A percentile compares a stretch with the other conserved stretches of the same genome.
Evolutionary conservation across 2,329 filamentous ascomycete species (phyloP).

Genomic region (Claviceps pusilla): DNA sequence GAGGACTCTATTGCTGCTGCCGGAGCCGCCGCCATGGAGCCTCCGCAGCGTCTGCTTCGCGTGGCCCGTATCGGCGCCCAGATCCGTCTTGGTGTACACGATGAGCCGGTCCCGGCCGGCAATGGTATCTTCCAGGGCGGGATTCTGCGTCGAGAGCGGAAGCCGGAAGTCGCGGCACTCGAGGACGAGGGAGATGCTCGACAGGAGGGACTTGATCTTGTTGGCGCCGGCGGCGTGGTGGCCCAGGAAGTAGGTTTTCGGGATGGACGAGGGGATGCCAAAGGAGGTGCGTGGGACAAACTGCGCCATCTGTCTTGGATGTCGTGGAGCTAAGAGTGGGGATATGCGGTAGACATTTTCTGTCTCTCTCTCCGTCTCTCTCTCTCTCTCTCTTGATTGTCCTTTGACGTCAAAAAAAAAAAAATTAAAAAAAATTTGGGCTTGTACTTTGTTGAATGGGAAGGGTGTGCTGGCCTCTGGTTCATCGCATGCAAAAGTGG

Average conservation of each 20-base stretch:
- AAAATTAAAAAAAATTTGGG: too few relatives aligned
- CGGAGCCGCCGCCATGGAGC: slow-evolving; percentile 10
- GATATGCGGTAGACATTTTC: neutral
- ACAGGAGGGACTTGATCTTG: slow-evolving; percentile 69
- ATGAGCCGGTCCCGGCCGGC: slow-evolving; percentile 60
- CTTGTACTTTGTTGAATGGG: too few relatives aligned
- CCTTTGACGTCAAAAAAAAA: too few relatives aligned
- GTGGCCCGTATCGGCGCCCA: slow-evolving; percentile 32
- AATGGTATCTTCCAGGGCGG: slow-evolving; percentile 67
- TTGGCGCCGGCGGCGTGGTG: slow-evolving; percentile 73
- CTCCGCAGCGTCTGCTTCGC: slow-evolving; percentile 16
- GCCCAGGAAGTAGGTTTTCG: slow-evolving; percentile 84
- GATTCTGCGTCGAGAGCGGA: slow-evolving; percentile 79
- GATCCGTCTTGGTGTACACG: slow-evolving; percentile 82
- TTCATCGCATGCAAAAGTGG: neutral
- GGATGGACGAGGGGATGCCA: slow-evolving; percentile 56
- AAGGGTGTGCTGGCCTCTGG: too few relatives aligned
- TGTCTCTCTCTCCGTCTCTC: neutral
- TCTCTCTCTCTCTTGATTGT: too few relatives aligned
- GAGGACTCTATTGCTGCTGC: slow-evolving; percentile 17
- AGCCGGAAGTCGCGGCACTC: slow-evolving; percentile 92
- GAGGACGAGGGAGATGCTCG: slow-evolving; percentile 71
- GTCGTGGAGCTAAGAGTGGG: neutral
- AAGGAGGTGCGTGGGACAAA: slow-evolving; percentile 67
- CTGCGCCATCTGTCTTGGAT: slow-evolving; percentile 13